phyloP scores from a whole-genome alignment of 306 rosid species.

The Vicia faba region DNA sequence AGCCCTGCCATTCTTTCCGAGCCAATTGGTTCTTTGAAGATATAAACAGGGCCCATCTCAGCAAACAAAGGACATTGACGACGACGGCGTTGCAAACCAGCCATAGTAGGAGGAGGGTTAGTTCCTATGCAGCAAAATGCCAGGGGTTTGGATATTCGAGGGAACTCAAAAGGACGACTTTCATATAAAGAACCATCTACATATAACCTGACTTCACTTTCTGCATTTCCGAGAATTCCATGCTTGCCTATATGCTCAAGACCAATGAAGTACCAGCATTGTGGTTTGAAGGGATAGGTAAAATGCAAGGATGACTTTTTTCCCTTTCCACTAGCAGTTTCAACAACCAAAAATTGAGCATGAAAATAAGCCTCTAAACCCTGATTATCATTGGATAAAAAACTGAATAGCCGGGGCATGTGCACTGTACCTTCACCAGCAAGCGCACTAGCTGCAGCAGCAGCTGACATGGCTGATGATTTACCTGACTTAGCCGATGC shows the following conservation, averaged over 20 bases:
- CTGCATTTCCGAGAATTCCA: slow-evolving; percentile 93
- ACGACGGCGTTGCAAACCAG: slow-evolving; percentile 98
- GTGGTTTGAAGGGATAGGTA: slow-evolving; percentile 97
- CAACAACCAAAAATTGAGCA: slow-evolving; percentile 98
- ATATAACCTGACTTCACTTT: slow-evolving; percentile 89
- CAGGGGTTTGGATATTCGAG: slow-evolving; percentile 93
- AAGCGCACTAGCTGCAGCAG: slow-evolving; percentile 99
- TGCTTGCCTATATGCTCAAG: slow-evolving; percentile 93
- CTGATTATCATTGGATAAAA: slow-evolving; percentile 94
- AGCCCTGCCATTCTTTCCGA: slow-evolving; percentile 82
- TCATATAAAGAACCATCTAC: slow-evolving; percentile 90
- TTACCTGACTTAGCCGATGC: slow-evolving; percentile 97
- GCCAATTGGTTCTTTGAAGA: slow-evolving; percentile 96
- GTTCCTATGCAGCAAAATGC: slow-evolving; percentile 99
- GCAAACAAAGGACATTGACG: slow-evolving; percentile 99
- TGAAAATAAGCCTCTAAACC: slow-evolving; percentile 99
- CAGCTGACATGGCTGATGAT: slow-evolving; percentile 99
- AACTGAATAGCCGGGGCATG: slow-evolving; percentile 97
- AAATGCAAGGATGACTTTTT: slow-evolving; percentile 95
- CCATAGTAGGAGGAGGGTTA: slow-evolving; percentile 99
- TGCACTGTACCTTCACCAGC: slow-evolving; percentile 99
- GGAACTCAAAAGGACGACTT: slow-evolving; percentile 94
- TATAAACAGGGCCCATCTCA: slow-evolving; percentile 98
- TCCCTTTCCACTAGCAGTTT: slow-evolving; percentile 92
- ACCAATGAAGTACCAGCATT: slow-evolving; percentile 97